Evolutionary conservation across 2,329 filamentous ascomycete species (phyloP), one percentile per base, ranked within the genome.

Genomic region (Aspergillus ruber): DNA sequence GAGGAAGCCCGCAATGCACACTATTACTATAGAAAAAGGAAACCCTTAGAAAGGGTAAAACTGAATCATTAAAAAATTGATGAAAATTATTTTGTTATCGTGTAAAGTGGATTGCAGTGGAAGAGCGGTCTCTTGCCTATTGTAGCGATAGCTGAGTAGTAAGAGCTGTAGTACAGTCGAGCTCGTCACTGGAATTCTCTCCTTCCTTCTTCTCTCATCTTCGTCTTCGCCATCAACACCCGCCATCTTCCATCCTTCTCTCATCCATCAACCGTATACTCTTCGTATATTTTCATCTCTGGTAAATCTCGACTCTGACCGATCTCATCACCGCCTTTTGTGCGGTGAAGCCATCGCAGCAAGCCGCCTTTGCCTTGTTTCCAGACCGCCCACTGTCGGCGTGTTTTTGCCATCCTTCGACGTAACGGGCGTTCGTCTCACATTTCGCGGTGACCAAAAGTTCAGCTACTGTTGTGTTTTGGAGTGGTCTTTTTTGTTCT

Each of bases 251-350:
- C 33, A 35, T 35, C n/a, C 33, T n/a, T 35, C 33, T 35, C 33
- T 17, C 33, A 3, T 9, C n/a, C 33, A 35, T 33, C 29, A 10
- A 12, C 29, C 13, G 4, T 35, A 8, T 35, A 7, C 6, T 35
- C 33, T 35, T 35, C n/a, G 13, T 35, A n/a, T 3, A 15, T 17
- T 15, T 6, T 35, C 36, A 39, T 39, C 36, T 39, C 36, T 39
- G 17, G 15, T 39, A 13, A 18, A 39, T 20, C 36, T 18, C 56
- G 43, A 42, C 48, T 59, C 48, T 59, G 52, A 60, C 58, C 58
- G 58, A 60, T 53, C 49, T 56, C 56, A 66, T 66, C 63, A 66
- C 64, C 64, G 64, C 64, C 64, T 66, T 64, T 58, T 54, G 58
- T 67, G 64, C 64, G 64, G 64, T 67, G 64, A 67, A 64, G 53